Conservation (phyloP, 148 eudicot species). For the Limonium bicolor region DNA sequence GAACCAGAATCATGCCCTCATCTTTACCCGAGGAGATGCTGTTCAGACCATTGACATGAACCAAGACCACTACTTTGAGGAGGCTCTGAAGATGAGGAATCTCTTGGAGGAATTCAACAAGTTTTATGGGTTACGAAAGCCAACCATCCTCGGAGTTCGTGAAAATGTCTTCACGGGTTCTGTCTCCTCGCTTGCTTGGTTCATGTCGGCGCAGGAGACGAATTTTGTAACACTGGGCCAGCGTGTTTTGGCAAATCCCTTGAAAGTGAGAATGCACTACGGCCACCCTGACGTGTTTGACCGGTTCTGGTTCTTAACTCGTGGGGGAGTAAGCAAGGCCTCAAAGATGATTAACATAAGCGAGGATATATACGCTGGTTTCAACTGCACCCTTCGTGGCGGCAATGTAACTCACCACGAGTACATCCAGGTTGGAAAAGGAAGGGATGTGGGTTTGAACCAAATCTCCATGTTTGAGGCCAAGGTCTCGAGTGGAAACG, state of each 20-base stretch:
- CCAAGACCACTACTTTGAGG: slow-evolving; percentile 82
- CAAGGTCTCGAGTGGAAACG: slow-evolving; percentile 94
- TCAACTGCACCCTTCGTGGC: slow-evolving; percentile 82
- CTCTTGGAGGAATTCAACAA: slow-evolving; percentile 74
- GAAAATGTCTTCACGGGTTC: slow-evolving; percentile 90
- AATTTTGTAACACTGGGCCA: slow-evolving; percentile 92
- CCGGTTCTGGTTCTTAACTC: slow-evolving; percentile 76
- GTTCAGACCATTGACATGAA: slow-evolving; percentile 96
- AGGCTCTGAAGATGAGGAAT: slow-evolving; percentile 88
- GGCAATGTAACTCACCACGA: slow-evolving; percentile 97
- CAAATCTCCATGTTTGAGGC: slow-evolving; percentile 98
- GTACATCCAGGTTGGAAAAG: slow-evolving; percentile 94
- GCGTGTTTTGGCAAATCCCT: slow-evolving; percentile 87
- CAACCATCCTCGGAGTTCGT: slow-evolving; percentile 83
- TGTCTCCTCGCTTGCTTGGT: slow-evolving; percentile 97
- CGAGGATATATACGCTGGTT: slow-evolving; percentile 92
- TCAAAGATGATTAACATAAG: slow-evolving; percentile 85
- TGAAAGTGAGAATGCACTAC: slow-evolving; percentile 93
- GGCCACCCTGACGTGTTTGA: slow-evolving; percentile 98
- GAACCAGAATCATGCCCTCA: slow-evolving; percentile 92
- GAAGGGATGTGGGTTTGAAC: slow-evolving; percentile 92
- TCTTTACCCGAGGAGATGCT: slow-evolving; percentile 93
- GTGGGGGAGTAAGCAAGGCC: slow-evolving; percentile 94
- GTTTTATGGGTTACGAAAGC: slow-evolving; percentile 53
- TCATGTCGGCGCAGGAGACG: slow-evolving; percentile 94